Evolutionary conservation across 2,329 filamentous ascomycete species (phyloP), one percentile per base, ranked within the genome.

Genomic region (Beauveria brongniartii): DNA sequence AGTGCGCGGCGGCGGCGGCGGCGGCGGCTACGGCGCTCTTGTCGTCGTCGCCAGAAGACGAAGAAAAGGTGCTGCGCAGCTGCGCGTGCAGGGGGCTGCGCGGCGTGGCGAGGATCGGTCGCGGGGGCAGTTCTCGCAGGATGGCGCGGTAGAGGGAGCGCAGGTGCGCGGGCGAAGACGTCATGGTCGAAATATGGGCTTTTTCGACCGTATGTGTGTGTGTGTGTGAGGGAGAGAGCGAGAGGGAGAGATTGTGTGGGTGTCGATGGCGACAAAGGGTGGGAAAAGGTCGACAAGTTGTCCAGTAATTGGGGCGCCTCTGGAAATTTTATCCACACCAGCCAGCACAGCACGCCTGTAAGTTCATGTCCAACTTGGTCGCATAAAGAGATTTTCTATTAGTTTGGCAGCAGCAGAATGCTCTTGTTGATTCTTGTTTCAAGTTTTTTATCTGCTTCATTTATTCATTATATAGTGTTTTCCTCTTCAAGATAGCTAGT

Each of bases 61-160:
- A n/a, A 69, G 69, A 55, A 73, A 94, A 87, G 65, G 81, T 79
- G 44, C 78, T 73, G 69, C 89, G 90, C 65, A 95, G 82, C 57
- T 84, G 85, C 61, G 78, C 72, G 74, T 93, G 89, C 16, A 95
- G 77, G 2, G 86, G 83, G 1, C 91, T 88, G 44, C 87, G 86
- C 26, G 79, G 75, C 63, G 75, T 68, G 61, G 77, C 75, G 65
- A 82, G 79, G 68, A 84, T 73, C 2, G 82, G 79, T 6, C 87
- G 87, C 8, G 88, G 83, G 1, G 93, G 93, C 9, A 97, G 86
- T 77, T 97, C 92, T 73, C 93, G 91, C 61, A 97, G 85, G 70
- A 97, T 81, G 47, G 88, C 83, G 69, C 93, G 90, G 82, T 97
- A 97, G 71, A 96, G 82, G 41, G 91, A 85, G 69, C 91, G 90